Evolutionary conservation across 2,329 filamentous ascomycete genomes (phyloP).

Genomic region (Simplicillium sp.): DNA sequence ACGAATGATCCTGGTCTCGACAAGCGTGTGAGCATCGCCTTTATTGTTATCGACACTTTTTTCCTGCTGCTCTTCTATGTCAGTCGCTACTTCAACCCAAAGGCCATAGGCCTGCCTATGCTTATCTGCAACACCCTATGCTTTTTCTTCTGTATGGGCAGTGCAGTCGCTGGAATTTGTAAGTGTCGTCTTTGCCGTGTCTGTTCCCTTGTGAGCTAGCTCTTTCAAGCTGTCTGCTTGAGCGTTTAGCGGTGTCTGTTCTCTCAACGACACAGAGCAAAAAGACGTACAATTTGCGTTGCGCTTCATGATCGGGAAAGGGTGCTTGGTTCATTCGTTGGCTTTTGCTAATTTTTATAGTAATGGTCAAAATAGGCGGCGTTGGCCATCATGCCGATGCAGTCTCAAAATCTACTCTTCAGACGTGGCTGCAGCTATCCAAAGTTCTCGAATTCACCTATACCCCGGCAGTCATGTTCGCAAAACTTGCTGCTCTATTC

Average conservation of each 20-base stretch:
- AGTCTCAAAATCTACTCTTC: slow-evolving; percentile 4
- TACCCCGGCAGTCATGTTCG: slow-evolving; percentile 8
- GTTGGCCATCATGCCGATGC: slow-evolving; percentile 4
- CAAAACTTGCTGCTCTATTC: slow-evolving; percentile 7
- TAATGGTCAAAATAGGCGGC: slow-evolving; percentile 7
- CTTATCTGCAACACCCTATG: slow-evolving; percentile 6
- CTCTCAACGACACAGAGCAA: no score
- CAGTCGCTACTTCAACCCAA: slow-evolving; percentile 6
- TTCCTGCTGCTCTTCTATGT: slow-evolving; percentile 7
- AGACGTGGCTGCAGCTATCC: slow-evolving; percentile 7
- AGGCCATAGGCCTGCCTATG: slow-evolving; percentile 7
- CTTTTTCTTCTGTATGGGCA: slow-evolving; percentile 6
- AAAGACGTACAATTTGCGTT: no score
- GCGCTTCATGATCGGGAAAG: no score
- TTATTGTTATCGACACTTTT: slow-evolving; percentile 6
- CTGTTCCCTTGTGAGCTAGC: background rate
- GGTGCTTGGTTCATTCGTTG: background rate
- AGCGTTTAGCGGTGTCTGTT: no score
- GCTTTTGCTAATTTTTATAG: slow-evolving; percentile 1
- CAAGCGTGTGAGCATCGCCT: slow-evolving; percentile 7
- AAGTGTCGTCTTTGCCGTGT: no score
- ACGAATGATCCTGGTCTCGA: slow-evolving; percentile 7
- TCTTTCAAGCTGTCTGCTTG: no score
- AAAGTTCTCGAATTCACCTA: slow-evolving; percentile 9
- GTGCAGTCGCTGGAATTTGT: slow-evolving; percentile 5